Evolutionary conservation across 148 eudicot genomes (phyloP), one percentile per base, ranked within the genome.

Genomic region (Cornus suecica): DNA sequence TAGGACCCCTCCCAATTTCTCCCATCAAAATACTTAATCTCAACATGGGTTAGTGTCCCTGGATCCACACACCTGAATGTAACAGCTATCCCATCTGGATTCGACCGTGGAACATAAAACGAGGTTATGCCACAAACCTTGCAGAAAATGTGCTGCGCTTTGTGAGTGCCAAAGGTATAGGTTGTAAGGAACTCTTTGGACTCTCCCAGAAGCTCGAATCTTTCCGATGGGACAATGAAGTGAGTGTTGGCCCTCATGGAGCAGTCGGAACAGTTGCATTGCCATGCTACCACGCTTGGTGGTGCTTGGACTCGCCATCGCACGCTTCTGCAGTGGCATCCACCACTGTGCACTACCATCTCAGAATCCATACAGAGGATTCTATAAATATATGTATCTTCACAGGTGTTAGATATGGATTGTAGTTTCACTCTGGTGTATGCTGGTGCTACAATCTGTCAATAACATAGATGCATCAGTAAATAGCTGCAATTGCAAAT

Each of bases 101-200:
- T 94, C 1, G 97, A 90, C 18, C 89, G 77, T 1, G 99, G 97
- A n/a, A 70, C 75, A 72, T 92, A 94, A 71, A 94, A 92, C 0
- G 99, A 94, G 14, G 99, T 94, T 72, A 94, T 86, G 27, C 99
- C 99, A 72, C 99, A 94, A 6, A 87, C 78, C 54, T 79, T 87
- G 72, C 97, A 94, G 80, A 94, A 94, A 25, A 87, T 94, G 76
- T 94, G 99, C 71, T 94, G 83, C 9, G 99, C 99, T 15, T 87
- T 88, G 75, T 85, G 94, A 23, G 94, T 85, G n/a, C 92, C 92
- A 42, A 88, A 94, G 25, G 97, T 89, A 79, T 94, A 94, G 13
- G 92, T 92, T 2, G 90, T 87, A 23, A 92, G 66, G 82, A 80
- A 90, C 65, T 85, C 72, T 61, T 80, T 76, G 34, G 97, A 89